Base-by-base conservation (phyloP, 331 rosid species). In the Saraca asoca region DNA sequence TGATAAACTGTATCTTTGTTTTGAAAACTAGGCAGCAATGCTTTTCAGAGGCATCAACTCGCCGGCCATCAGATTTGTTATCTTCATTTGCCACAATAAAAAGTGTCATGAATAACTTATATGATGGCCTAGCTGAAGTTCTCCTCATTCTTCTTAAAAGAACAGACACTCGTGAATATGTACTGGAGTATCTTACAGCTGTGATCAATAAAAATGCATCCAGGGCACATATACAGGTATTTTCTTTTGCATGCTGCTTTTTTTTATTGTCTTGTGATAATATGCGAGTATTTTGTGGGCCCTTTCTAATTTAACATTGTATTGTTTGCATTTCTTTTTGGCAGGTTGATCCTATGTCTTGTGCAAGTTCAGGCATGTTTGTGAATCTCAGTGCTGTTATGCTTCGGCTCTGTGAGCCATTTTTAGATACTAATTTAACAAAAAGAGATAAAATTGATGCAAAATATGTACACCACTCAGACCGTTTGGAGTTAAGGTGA, bases 361-460 rank as follows among this genome's bases (percentile, higher is more conserved):
- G 89, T 85, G 99, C 99, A 64, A 94, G 99, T 85, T 94, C 99
- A 44, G 99, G 99, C 87, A 94, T 87, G 89, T 94, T 94, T 81
- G 95, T 94, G 55, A 94, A 80, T 88, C 95, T 94, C 58, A 88
- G 99, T 82, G 89, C 92, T 62, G 96, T 94, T 54, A 90, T 94
- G 99, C 89, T 94, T 72, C 87, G 85, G 45, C 93, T 94, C 38
- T 94, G 97, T 38, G 99, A 94, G 58, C 99, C 99, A 11, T 94
- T 94, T 81, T 72, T 94, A 48, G 97, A 94, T 78, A 92, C 89
- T 71, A 94, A 74, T 74, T 70, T 88, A 75, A 82, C 89, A 5
- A 94, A 94, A 86, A 83, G 85, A 77, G 96, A 86, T 75, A 94
- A 88, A 78, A 83, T 94, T 59, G 96, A 94, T 88, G 81, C 93